These are phyloP conservation scores for Pseudogymnoascus sp. DNA, from an alignment of 2,329 filamentous ascomycete genomes.

Conservation along the genomic window DNA sequence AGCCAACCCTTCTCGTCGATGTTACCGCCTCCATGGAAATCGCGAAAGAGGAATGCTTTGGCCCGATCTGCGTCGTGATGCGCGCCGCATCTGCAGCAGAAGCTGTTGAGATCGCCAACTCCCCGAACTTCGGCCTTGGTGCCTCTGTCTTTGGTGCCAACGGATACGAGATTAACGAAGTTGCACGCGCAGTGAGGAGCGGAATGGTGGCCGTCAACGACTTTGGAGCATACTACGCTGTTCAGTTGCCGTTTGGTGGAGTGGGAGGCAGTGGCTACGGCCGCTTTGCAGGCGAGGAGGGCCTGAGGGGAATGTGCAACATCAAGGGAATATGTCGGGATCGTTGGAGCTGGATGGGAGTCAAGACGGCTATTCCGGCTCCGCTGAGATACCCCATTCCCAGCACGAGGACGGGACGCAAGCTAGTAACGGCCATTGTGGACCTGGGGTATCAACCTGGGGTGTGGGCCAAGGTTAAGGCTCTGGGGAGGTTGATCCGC, in stretches of 20 bases:
- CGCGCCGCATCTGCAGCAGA: conserved; percentile 54
- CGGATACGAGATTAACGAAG: conserved; percentile 50
- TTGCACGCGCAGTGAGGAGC: conserved; percentile 62
- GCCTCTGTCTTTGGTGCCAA: conserved; percentile 77
- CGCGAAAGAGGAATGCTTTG: conserved; percentile 86
- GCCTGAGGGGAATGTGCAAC: conserved; percentile 77
- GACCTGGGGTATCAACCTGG: conserved; percentile 50
- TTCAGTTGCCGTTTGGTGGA: conserved; percentile 86
- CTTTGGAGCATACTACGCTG: conserved; percentile 88
- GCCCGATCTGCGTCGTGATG: conserved; percentile 82
- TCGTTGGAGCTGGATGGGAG: conserved; percentile 50
- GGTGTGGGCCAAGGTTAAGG: conserved; percentile 20
- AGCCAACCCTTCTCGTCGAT: conserved; percentile 82
- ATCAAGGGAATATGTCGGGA: conserved; percentile 80
- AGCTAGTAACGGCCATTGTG: conserved; percentile 53
- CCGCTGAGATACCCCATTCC: conserved; percentile 74
- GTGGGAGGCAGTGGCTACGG: conserved; percentile 81
- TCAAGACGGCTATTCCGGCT: conserved; percentile 70
- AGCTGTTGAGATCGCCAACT: conserved; percentile 73
- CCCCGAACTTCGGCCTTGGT: conserved; percentile 76
- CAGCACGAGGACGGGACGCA: conserved; percentile 56
- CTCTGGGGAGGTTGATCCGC: conserved; percentile 26
- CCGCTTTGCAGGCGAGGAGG: conserved; percentile 85
- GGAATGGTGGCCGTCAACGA: conserved; percentile 96
- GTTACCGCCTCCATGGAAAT: conserved; percentile 81